A percentile compares a stretch with the other conserved stretches of the same genome.
These are phyloP conservation scores for Saccharomycodes ludwigii DNA, from an alignment of 805 yeast genomes.

Conservation along the genomic window DNA sequence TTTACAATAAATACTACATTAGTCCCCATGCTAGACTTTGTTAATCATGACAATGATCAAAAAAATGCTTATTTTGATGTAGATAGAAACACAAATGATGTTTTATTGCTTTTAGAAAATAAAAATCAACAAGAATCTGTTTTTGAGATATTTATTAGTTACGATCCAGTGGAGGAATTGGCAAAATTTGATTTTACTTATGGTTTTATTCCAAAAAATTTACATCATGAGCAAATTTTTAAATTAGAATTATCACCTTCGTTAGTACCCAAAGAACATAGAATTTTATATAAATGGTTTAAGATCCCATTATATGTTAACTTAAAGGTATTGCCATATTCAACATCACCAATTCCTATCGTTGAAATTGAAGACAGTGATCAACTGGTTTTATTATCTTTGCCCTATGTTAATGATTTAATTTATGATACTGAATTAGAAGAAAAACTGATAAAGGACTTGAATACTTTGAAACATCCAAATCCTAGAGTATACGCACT, in stretches of 20 bases:
- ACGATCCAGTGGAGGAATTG: conserved; percentile 32
- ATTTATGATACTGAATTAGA: no score
- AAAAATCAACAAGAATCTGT: conserved; percentile 5
- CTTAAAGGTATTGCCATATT: conserved; percentile 15
- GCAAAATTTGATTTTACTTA: conserved; percentile 28
- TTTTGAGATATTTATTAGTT: conserved; percentile 33
- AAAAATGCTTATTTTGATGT: conserved; percentile 50
- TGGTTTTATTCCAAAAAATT: conserved; percentile 36
- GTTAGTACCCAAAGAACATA: conserved; percentile 2
- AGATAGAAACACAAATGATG: conserved; percentile 32
- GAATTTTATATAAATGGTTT: conserved; percentile 3
- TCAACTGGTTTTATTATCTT: no score
- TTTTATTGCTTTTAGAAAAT: conserved; percentile 26
- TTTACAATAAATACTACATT: conserved; percentile 40
- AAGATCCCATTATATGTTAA: conserved; percentile 24
- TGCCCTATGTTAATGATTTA: no score
- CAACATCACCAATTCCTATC: no score
- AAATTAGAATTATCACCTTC: conserved; percentile 11
- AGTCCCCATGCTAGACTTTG: conserved; percentile 59
- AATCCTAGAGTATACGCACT: no score
- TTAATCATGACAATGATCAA: conserved; percentile 38
- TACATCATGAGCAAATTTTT: conserved; percentile 9
- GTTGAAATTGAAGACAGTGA: no score
- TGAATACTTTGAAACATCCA: no score
- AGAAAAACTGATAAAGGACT: no score